Percentiles rank a stretch among this genome's conserved stretches.
Evolutionary conservation across 176 grass and related monocot species (phyloP).

Genomic region (Hordeum marinum): DNA sequence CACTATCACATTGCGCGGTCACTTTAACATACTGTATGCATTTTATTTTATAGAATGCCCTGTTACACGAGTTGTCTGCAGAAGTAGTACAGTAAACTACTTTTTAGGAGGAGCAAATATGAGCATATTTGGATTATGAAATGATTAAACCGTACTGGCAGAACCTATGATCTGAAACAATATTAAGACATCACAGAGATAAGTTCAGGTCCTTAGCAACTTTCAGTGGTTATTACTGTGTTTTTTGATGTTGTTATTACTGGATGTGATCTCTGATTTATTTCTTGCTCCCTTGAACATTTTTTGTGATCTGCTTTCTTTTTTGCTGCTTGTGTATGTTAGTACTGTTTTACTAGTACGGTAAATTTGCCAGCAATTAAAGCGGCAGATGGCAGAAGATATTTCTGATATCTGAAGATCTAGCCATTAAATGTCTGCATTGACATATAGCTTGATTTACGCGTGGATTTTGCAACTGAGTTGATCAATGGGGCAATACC

Average conservation of each 20-base stretch:
- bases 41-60: background rate
- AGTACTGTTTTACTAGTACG: background rate
- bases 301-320: background rate
- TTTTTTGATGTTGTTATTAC: background rate
- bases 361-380: background rate
- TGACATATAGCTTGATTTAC: background rate
- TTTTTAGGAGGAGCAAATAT: no score
- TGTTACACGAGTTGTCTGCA: background rate
- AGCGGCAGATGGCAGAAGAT: background rate
- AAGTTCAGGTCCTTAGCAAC: background rate
- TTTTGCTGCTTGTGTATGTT: background rate
- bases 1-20: background rate
- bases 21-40: background rate
- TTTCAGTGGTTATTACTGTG: background rate
- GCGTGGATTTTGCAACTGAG: background rate
- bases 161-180: background rate
- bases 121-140: no score
- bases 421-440: background rate
- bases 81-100: no score
- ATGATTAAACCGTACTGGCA: no score
- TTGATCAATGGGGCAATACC: conserved; percentile 5
- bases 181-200: background rate
- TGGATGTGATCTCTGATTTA: conserved; percentile 2
- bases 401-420: background rate
- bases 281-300: background rate